Evolutionary conservation across 2,329 filamentous ascomycete species (phyloP).

Genomic region (Pseudophaeomoniella oleicola): DNA sequence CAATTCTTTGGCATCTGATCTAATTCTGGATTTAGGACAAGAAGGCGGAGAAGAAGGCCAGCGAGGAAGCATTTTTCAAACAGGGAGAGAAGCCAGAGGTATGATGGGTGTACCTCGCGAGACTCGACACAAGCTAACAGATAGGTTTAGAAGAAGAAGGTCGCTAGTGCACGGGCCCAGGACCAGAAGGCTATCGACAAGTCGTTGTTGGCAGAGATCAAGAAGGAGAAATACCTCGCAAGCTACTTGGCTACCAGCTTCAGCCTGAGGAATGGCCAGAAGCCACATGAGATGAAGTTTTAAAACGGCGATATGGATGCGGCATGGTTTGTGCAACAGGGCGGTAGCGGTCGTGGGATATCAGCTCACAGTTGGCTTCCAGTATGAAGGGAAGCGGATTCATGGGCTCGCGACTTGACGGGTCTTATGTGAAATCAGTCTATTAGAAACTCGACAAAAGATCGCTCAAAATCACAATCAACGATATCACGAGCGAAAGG

Average conservation of each 20-base stretch:
- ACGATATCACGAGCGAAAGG: not conserved
- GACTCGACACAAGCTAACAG: slow-evolving; percentile 1
- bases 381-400: slow-evolving; percentile 21
- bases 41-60: slow-evolving; percentile 76
- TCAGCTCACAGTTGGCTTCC: too few species aligned
- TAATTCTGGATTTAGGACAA: slow-evolving; percentile 52
- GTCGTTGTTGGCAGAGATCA: slow-evolving; percentile 85
- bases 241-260: slow-evolving; percentile 93
- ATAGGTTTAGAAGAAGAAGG: slow-evolving; percentile 75
- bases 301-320: slow-evolving; percentile 40
- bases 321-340: slow-evolving; percentile 18
- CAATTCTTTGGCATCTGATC: not conserved
- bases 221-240: slow-evolving; percentile 90
- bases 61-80: slow-evolving; percentile 99
- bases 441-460: slow-evolving; percentile 4
- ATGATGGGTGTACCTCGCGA: slow-evolving; percentile 23
- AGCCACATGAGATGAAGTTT: slow-evolving; percentile 99
- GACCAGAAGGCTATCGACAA: slow-evolving; percentile 99
- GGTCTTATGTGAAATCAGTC: slow-evolving; percentile 7
- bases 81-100: slow-evolving; percentile 97
- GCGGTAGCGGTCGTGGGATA: slow-evolving; percentile 26
- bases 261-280: slow-evolving; percentile 98
- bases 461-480: not conserved
- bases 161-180: slow-evolving; percentile 76
- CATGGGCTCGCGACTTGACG: slow-evolving; percentile 16